Base-by-base conservation (phyloP, 805 yeast species). In the Candida saitoana region DNA sequence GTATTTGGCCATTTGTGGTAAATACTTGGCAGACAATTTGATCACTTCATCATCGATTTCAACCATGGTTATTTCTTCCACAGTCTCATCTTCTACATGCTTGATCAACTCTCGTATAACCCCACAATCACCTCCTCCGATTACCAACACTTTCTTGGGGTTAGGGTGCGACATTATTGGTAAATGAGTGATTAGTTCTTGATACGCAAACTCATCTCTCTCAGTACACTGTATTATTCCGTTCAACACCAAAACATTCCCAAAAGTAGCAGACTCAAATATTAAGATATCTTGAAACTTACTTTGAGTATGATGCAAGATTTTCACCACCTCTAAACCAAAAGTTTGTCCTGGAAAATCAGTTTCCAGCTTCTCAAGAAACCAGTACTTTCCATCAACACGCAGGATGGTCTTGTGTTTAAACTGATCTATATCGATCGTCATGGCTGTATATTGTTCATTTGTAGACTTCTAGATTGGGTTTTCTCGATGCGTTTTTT, bases 121-220 rank as follows among this genome's bases (percentile, higher is more conserved):
- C 47, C 97, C 97, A 49, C 97, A 96, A 61, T 89, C 97, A 34
- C 97, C 97, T 18, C 97, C 97, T 19, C 97, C 97, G 53, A 89
- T 86, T 22, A 89, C 93, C 39, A 89, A 74, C 7, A 88, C 95
- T 41, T 73, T 76, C 51, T 76, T 77, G 1, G 97, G 96, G 33
- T 71, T 55, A 3, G 79, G 77, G 64, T 89, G 97, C 8, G 87
- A 67, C 76, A 82, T 80, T 43, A 90, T 56, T 3, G 96, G 90
- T 20, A 87, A 63, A 61, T 90, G 95, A 2, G 95, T 69, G 48
- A 89, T 90, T 81, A 87, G 79, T 60, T 89, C 97, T 65, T 89
- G 97, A 63, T 89, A 89, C 9, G 96, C 88, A 62, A 87, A 89
- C 62, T 89, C 97, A 63, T 90, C 97, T 44, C 88, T 72, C 60